Evolutionary conservation across 2,329 filamentous ascomycete genomes (phyloP).

Genomic region (Colletotrichum orchidophilum): DNA sequence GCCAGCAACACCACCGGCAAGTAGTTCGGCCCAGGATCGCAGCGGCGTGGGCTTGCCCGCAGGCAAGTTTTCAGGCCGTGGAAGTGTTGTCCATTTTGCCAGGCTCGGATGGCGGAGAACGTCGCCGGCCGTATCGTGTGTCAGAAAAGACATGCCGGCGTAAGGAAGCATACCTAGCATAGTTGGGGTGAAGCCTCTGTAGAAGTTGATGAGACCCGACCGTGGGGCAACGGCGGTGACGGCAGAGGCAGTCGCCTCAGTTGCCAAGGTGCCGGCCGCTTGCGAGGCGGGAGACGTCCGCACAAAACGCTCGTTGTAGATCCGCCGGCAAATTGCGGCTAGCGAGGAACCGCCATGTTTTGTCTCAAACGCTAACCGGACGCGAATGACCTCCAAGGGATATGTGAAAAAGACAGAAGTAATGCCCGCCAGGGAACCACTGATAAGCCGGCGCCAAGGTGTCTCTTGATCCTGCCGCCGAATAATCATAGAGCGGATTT

Average conservation of each 20-base stretch:
- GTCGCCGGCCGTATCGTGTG: constrained; percentile 91
- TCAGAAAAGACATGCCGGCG: constrained; percentile 93
- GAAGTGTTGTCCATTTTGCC: constrained; percentile 78
- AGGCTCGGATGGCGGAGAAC: constrained; percentile 76
- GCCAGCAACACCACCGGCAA: constrained; percentile 85
- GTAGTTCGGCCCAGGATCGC: constrained; percentile 86
- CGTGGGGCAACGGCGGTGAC: constrained; percentile 62
- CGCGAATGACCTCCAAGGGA: constrained; percentile 90
- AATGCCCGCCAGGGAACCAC: constrained; percentile 81
- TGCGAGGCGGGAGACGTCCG: constrained; percentile 42
- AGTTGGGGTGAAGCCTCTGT: constrained; percentile 91
- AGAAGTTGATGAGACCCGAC: constrained; percentile 87
- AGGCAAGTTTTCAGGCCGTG: constrained; percentile 63
- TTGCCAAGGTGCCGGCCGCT: constrained; percentile 50
- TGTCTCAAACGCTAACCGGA: constrained; percentile 94
- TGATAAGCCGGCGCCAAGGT: constrained; percentile 76
- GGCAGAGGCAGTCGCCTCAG: constrained; percentile 51
- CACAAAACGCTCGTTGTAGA: constrained; percentile 79
- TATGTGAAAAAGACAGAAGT: constrained; percentile 97
- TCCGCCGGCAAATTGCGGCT: constrained; percentile 80
- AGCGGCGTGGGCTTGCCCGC: constrained; percentile 75
- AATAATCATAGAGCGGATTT: constrained; percentile 86
- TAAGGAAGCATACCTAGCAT: constrained; percentile 96
- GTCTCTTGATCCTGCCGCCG: constrained; percentile 79
- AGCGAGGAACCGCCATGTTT: constrained; percentile 78